phyloP scores from a whole-genome alignment of 345 rosid genomes.

The Psidium guajava region DNA sequence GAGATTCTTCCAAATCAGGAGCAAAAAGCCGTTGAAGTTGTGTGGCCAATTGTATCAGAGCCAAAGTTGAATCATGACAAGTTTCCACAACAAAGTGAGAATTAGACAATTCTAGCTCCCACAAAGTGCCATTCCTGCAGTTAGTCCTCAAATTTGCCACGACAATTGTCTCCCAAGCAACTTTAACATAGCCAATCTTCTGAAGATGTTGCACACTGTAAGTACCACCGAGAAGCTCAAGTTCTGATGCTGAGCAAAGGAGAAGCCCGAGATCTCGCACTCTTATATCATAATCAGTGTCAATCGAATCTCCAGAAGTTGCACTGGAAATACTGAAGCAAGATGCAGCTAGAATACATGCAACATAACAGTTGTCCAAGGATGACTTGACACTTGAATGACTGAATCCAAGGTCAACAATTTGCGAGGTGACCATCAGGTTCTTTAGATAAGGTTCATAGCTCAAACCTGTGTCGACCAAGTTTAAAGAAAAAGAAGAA shows the following conservation, averaged over 20 bases:
- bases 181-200: constrained; percentile 63
- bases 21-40: constrained; percentile 83
- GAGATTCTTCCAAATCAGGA: constrained; percentile 84
- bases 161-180: constrained; percentile 62
- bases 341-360: constrained; percentile 86
- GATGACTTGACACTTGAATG: constrained; percentile 21
- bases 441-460: constrained; percentile 62
- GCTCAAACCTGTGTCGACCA: constrained; percentile 84
- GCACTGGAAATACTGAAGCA: constrained; percentile 47
- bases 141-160: constrained; percentile 53
- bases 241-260: constrained; percentile 37
- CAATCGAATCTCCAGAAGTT: constrained; percentile 20
- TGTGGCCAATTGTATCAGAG: constrained; percentile 56
- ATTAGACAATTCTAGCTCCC: constrained; percentile 76
- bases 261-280: constrained; percentile 87
- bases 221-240: constrained; percentile 32
- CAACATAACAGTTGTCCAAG: constrained; percentile 29
- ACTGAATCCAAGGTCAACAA: constrained; percentile 8
- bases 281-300: constrained; percentile 46
- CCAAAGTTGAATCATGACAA: constrained; percentile 80
- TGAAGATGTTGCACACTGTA: constrained; percentile 56
- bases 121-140: constrained; percentile 42
- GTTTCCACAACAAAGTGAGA: constrained; percentile 59
- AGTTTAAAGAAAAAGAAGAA: constrained; percentile 55
- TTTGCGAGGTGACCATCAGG: not conserved